A percentile compares a stretch with the other conserved stretches of the same genome.
Evolutionary conservation across 2,329 filamentous ascomycete species (phyloP).

Genomic region (Grosmannia huntii): DNA sequence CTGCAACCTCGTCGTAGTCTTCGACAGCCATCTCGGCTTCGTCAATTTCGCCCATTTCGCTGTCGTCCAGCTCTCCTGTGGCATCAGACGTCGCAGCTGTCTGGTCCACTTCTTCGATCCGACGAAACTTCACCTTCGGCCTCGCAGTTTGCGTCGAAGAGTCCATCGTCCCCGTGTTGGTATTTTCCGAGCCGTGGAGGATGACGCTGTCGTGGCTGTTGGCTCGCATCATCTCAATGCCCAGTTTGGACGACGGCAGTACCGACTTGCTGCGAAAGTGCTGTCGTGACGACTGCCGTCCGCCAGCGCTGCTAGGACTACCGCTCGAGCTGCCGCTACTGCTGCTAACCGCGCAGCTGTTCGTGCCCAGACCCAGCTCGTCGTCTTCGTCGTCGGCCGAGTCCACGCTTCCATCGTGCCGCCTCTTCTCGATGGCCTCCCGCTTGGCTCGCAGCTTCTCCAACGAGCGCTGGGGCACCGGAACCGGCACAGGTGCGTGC

Average conservation of each 20-base stretch:
- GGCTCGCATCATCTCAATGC: constrained; percentile 95
- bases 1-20: constrained; percentile 12
- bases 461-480: constrained; percentile 46
- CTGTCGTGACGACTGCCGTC: constrained; percentile 26
- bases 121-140: constrained; percentile 28
- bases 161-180: constrained; percentile 23
- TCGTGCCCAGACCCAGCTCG: constrained; percentile 49
- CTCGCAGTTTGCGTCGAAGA: constrained; percentile 40
- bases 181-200: constrained; percentile 30
- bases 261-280: constrained; percentile 42
- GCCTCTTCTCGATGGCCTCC: constrained; percentile 60
- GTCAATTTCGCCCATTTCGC: not conserved
- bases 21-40: constrained; percentile 1
- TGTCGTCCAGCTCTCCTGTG: not conserved
- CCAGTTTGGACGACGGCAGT: constrained; percentile 73
- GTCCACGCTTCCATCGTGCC: constrained; percentile 61
- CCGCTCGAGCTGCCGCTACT: constrained; percentile 10
- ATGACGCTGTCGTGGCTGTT: constrained; percentile 80
- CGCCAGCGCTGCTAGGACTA: constrained; percentile 23
- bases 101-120: not conserved
- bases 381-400: constrained; percentile 94
- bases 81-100: not conserved
- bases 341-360: not conserved
- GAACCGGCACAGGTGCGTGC: constrained; percentile 28
- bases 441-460: constrained; percentile 66